Conservation (phyloP, 192 early-diverging fungal species). For the Rhizophagus sp. region DNA sequence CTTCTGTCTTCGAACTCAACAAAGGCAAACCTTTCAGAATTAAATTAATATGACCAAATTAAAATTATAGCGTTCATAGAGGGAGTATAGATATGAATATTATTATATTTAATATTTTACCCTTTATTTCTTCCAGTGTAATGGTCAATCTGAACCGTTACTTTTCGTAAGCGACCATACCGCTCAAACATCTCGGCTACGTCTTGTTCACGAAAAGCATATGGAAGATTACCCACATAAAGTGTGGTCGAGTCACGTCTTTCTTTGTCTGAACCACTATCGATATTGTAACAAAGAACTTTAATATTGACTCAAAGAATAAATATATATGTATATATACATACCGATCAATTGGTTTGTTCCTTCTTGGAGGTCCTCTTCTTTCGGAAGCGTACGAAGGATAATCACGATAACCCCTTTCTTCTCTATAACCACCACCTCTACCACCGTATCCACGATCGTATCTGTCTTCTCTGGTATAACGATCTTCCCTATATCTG, state of each 20-base stretch:
- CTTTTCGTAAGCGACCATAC: conserved; percentile 64
- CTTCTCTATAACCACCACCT: conserved; percentile 42
- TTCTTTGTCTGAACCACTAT: conserved; percentile 69
- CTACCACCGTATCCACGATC: conserved; percentile 39
- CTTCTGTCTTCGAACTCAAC: conserved; percentile 71
- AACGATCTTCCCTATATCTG: conserved; percentile 35
- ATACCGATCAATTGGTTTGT: conserved; percentile 51
- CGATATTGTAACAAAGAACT: background rate
- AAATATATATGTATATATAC: conserved; percentile 25
- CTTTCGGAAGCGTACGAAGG: conserved; percentile 41
- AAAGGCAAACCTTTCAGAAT: conserved; percentile 68
- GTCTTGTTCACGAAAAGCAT: conserved; percentile 68
- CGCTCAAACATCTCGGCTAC: conserved; percentile 73
- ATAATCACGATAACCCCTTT: conserved; percentile 44
- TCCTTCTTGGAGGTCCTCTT: conserved; percentile 46
- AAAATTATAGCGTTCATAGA: background rate
- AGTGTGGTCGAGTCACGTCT: conserved; percentile 61
- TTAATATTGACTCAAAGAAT: background rate
- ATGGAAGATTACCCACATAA: conserved; percentile 78
- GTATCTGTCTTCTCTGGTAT: conserved; percentile 34
- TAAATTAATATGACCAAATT: background rate
- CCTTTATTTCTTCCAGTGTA: conserved; percentile 80
- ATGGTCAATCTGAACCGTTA: conserved; percentile 75
- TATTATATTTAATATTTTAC: conserved; percentile 38
- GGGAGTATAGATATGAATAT: background rate